These are phyloP conservation scores for Myrica gale DNA, from an alignment of 306 rosid species.

Conservation along the genomic window DNA sequence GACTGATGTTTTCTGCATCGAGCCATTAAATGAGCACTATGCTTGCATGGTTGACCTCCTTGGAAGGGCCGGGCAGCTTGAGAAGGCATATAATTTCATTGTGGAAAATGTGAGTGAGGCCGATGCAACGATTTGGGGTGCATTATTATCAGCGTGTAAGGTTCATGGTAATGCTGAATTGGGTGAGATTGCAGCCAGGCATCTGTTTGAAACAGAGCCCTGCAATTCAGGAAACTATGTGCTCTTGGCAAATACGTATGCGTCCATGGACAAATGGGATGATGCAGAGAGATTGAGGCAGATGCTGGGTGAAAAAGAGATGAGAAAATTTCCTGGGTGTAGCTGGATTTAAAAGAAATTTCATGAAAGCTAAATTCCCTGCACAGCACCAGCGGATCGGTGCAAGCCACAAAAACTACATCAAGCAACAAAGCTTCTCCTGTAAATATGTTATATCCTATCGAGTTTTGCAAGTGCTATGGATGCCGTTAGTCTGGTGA, in stretches of 20 bases:
- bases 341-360: conserved; percentile 46
- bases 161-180: conserved; percentile 57
- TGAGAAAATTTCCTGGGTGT: conserved; percentile 53
- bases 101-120: conserved; percentile 33
- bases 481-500: no score
- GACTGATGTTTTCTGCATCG: conserved; percentile 48
- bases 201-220: conserved; percentile 59
- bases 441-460: no score
- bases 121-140: conserved; percentile 65
- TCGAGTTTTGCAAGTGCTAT: no score
- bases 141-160: conserved; percentile 70
- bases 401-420: no score
- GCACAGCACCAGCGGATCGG: no score
- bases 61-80: conserved; percentile 64
- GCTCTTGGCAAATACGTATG: conserved; percentile 67
- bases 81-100: conserved; percentile 52
- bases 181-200: conserved; percentile 63
- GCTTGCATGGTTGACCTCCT: conserved; percentile 71
- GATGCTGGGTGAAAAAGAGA: conserved; percentile 44
- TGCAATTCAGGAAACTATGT: conserved; percentile 52
- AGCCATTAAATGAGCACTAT: conserved; percentile 65
- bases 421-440: no score
- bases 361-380: no score
- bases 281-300: conserved; percentile 52
- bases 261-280: conserved; percentile 57